Evolutionary conservation across 768 basidiomycete genomes (phyloP).

Genomic region (Leccinum barrowsii): DNA sequence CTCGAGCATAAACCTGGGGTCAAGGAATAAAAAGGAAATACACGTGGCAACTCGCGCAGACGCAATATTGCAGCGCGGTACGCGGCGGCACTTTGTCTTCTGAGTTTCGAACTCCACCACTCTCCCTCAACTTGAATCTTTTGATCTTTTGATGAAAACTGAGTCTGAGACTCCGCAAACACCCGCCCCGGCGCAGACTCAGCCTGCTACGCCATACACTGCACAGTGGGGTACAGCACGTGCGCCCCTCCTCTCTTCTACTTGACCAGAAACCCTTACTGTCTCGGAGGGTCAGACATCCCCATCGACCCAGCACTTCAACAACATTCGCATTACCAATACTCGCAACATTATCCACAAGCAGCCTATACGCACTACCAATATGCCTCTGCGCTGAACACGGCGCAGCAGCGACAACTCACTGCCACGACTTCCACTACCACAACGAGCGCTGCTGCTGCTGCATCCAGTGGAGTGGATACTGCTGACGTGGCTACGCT

Average conservation of each 20-base stretch:
- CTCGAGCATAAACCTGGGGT: too few relatives aligned
- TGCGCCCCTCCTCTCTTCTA: slow-evolving; percentile 20
- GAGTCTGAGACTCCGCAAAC: slow-evolving; percentile 38
- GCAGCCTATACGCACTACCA: slow-evolving; percentile 44
- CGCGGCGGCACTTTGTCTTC: too few relatives aligned
- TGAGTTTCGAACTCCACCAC: too few relatives aligned
- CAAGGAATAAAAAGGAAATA: too few relatives aligned
- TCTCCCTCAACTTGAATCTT: too few relatives aligned
- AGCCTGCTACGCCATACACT: slow-evolving; percentile 30
- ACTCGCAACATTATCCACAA: slow-evolving; percentile 37
- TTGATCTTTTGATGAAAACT: slow-evolving; percentile 35
- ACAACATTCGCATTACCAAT: slow-evolving; percentile 51
- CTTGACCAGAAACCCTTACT: not conserved
- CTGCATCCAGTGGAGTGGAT: slow-evolving; percentile 42
- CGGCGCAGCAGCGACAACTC: slow-evolving; percentile 26
- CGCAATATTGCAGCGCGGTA: too few relatives aligned
- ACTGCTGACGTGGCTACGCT: slow-evolving; percentile 72
- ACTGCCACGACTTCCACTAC: slow-evolving; percentile 14
- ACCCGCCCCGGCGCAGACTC: slow-evolving; percentile 30
- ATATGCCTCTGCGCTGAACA: slow-evolving; percentile 28
- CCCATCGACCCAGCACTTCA: slow-evolving; percentile 69
- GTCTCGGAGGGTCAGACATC: slow-evolving; percentile 41
- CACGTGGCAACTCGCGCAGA: too few relatives aligned
- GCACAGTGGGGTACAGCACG: slow-evolving; percentile 40
- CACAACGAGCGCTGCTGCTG: slow-evolving; percentile 19